Evolutionary conservation across 75 land plant species (phyloP), one percentile per base, ranked within the genome.

Genomic region (Picea glauca): DNA sequence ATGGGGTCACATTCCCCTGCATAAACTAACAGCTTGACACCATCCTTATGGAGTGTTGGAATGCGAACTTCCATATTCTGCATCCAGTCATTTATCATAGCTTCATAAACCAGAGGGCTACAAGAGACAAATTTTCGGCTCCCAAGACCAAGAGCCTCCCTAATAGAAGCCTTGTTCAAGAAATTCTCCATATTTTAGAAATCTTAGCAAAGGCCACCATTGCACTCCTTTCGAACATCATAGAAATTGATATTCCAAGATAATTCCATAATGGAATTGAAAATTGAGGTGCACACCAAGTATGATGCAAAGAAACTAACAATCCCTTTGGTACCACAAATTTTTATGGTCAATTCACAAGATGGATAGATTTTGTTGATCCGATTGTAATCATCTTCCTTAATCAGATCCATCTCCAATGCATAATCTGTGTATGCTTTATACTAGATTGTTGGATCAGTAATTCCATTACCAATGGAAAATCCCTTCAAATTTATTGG

Each of bases 61-160:
- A 97, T 97, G 20, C 99, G 98, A 20, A 88, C 93, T 84, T 97
- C 98, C 80, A 94, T 84, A 70, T 97, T 94, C 65, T 91, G 90
- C 99, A 97, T 97, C 99, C 99, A 97, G 79, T 97, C 99, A 18
- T 90, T 86, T 8, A 90, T 74, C 99, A 97, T 93, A 31, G 92
- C 95, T 84, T 94, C 85, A 78, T 94, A 91, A 3, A 97, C 99
- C 70, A 87, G 76, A 13, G 99, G 83, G 84, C 91, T 97, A 58
- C 99, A 97, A 15, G 95, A 91, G 33, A 97, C 96, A 77, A 97
- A 97, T 5, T 94, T 87, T 58, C 92, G 84, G 61, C 90, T 82
- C 4, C 94, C 95, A 65, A 97, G 96, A 4, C 96, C 98, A 75
- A 97, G 84, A 15, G 96, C 94, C 20, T 81, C 82, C 78, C 87